Base-by-base conservation (phyloP, 257 asterid species). In the Gardenia jasminoides region DNA sequence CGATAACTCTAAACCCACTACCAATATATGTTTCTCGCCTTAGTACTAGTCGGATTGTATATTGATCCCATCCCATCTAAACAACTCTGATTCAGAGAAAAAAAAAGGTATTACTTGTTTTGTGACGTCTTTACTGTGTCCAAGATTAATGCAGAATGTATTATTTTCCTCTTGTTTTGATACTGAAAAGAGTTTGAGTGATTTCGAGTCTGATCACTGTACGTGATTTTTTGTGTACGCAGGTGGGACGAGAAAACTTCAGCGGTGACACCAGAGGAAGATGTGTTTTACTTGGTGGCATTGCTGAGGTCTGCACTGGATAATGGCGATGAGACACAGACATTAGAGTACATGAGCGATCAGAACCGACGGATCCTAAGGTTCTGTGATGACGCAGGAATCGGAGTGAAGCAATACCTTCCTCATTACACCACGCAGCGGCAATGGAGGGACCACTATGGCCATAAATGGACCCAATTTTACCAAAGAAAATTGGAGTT, bases 221-320 rank as follows among this genome's bases (percentile, higher is more conserved):
- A n/a, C n/a, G n/a, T n/a, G n/a, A n/a, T n/a, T n/a, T n/a, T n/a
- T n/a, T n/a, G n/a, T n/a, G n/a, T n/a, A 62, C 69, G 70, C 65
- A 91, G 97, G 74, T 93, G 97, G 97, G 90, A 90, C 28, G 86
- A 80, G 39, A 86, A 72, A 72, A 88, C 74, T 46, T 91, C 97
- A 0, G 93, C 58, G 28, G 97, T 93, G 69, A 93, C 90, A 12
- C 97, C 97, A 33, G 80, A 88, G 0, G 97, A 93, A 79, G 92
- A 88, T 3, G 90, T 93, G 65, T 93, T 93, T 84, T 93, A 93
- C 84, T 75, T 91, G 67, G 95, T 93, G 36, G 97, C 93, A 11
- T 84, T 93, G 66, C 88, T 93, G 0, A 82, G 93, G 75, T 89
- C 97, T 0, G 96, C 97, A 3, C n/a, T 89, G 83, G 88, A 85